A percentile compares a stretch with the other conserved stretches of the same genome.
These are phyloP conservation scores for Capsicum chinense DNA, from an alignment of 257 asterid genomes.

Conservation along the genomic window DNA sequence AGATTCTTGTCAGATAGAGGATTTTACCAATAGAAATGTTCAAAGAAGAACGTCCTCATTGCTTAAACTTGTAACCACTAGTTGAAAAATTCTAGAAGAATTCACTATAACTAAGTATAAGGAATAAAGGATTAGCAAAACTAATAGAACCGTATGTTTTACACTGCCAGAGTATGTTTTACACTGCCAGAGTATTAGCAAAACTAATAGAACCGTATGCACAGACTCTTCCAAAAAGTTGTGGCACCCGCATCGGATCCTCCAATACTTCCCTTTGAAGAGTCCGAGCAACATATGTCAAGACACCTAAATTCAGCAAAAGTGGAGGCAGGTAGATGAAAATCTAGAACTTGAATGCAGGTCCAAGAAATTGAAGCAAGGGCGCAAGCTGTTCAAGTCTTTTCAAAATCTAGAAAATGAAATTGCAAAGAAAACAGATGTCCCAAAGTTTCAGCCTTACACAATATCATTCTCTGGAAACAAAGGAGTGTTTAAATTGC, in stretches of 20 bases:
- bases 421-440: neutral
- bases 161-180: neutral
- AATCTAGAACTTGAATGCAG: neutral
- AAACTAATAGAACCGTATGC: neutral
- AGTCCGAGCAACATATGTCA: too few relatives aligned
- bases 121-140: neutral
- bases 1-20: neutral
- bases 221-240: too few relatives aligned
- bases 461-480: neutral
- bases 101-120: neutral
- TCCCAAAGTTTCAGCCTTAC: neutral
- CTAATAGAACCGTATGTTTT: neutral
- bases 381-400: neutral
- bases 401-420: neutral
- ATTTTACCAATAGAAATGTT: slow-evolving; percentile 15
- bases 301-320: neutral
- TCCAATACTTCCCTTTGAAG: too few relatives aligned
- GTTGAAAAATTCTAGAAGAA: neutral
- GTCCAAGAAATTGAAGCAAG: neutral
- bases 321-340: neutral
- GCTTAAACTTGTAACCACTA: neutral
- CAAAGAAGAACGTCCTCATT: neutral
- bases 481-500: neutral
- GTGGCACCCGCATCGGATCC: too few relatives aligned
- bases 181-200: neutral